A percentile compares a stretch with the other conserved stretches of the same genome.
These are phyloP conservation scores for Solanum appendiculatum DNA, from an alignment of 257 asterid genomes.

Conservation along the genomic window DNA sequence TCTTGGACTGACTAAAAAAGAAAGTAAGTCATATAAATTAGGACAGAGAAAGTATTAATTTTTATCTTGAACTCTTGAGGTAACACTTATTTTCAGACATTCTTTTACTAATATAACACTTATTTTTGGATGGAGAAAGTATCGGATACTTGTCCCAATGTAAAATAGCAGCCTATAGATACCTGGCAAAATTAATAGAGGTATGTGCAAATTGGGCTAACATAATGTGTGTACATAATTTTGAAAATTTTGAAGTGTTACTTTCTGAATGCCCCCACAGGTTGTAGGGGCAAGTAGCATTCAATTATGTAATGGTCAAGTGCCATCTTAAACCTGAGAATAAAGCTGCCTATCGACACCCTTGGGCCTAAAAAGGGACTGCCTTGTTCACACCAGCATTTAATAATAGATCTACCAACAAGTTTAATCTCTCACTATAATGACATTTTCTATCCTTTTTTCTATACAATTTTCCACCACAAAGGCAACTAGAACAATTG, in stretches of 20 bases:
- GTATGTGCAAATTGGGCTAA: background rate
- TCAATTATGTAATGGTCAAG: background rate
- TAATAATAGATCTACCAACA: background rate
- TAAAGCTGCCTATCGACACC: background rate
- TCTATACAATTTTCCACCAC: background rate
- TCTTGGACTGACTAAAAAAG: too few species aligned
- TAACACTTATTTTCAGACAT: too few species aligned
- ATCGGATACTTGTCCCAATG: too few species aligned
- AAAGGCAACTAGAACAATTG: background rate
- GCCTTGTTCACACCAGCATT: background rate
- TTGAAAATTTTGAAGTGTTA: background rate
- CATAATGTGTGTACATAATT: background rate
- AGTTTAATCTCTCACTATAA: background rate
- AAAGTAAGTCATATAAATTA: too few species aligned
- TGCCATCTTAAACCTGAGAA: background rate
- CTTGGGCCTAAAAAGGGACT: constrained; percentile 2
- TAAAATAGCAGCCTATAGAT: background rate
- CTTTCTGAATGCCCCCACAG: background rate
- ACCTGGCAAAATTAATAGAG: background rate
- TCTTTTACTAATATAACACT: too few species aligned
- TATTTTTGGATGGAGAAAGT: too few species aligned
- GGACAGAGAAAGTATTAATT: too few species aligned
- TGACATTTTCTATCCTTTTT: background rate
- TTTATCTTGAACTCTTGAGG: too few species aligned
- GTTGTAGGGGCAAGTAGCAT: background rate